Evolutionary conservation across 768 basidiomycete species (phyloP), one percentile per base, ranked within the genome.

Genomic region (Cubamyces lactineus): DNA sequence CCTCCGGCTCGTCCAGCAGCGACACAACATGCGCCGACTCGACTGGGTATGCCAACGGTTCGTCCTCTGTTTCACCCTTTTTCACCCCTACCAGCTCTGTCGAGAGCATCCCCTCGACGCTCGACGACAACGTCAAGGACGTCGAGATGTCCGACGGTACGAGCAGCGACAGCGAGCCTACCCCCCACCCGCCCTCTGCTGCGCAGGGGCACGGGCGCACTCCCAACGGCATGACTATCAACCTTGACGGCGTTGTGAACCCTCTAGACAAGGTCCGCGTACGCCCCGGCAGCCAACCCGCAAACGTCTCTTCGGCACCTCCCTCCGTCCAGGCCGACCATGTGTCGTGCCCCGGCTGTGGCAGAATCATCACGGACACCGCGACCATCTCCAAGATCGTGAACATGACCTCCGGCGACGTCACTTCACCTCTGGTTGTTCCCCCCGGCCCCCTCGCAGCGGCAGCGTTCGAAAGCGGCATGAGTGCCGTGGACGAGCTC

Each of bases 401-500:
- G 45, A 58, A 50, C 63, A 59, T 64, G 64, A 57, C 58, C 49
- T 56, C 65, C 28, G 66, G 67, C 53, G 65, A 67, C 47, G 63
- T 69, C 59, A 68, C 70, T 57, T 70, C 71, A 5, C 74, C 66
- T 47, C 71, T 85, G 51, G 80, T 86, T 43, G 77, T 84, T 6
- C 78, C 82, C 19, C 81, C 82, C 40, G 86, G 86, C 70, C 82
- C 84, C 23, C 78, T 86, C 46, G 81, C 80, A 41, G 76, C 78
- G 16, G 84, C 85, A 1, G 83, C 84, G 4, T 80, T 79, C 57
- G 84, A 85, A 72, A 81, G 81, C 64, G 84, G 84, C 51, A 81
- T 87, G 80, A 85, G 83, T 60, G 85, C 85, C n/a, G 84, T 87
- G 13, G 86, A 91, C 72, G 91, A 94, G 75, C 81, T 94, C 38